Evolutionary conservation across 306 rosid genomes (phyloP).

Genomic region (Prunus davidiana): DNA sequence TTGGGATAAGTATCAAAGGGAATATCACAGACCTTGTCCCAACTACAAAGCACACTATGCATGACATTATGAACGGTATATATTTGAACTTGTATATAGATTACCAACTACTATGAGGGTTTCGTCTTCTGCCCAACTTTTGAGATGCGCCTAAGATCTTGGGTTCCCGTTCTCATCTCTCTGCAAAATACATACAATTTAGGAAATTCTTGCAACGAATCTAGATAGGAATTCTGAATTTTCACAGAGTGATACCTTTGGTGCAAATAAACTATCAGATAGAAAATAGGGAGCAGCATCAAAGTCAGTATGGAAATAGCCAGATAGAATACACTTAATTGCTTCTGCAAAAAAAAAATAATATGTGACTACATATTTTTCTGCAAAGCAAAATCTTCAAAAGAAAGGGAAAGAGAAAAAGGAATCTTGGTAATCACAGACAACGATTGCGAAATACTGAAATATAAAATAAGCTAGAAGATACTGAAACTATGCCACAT

Average conservation of each 20-base stretch:
- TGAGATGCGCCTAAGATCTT: conserved; percentile 74
- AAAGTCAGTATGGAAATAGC: conserved; percentile 71
- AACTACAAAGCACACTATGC: background rate
- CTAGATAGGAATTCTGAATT: conserved; percentile 6
- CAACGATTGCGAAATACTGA: background rate
- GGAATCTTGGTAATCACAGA: conserved; percentile 6
- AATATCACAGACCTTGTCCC: background rate
- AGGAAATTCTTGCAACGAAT: conserved; percentile 9
- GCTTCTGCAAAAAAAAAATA: conserved; percentile 46
- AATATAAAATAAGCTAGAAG: background rate
- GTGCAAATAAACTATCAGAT: conserved; percentile 71
- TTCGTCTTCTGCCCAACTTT: conserved; percentile 60
- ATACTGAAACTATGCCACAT: background rate
- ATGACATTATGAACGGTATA: background rate
- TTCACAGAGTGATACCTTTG: conserved; percentile 54
- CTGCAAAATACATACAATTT: conserved; percentile 41
- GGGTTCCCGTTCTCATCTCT: conserved; percentile 61
- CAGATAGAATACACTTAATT: conserved; percentile 59
- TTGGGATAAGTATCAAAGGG: background rate
- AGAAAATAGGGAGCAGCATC: conserved; percentile 92
- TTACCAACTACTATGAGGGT: conserved; percentile 64
- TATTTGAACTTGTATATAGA: background rate
- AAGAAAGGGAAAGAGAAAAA: background rate
- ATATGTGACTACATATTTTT: background rate
- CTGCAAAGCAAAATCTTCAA: background rate